These are phyloP conservation scores for Hypoxylon sp. DNA, from an alignment of 2,329 filamentous ascomycete genomes.

Conservation along the genomic window DNA sequence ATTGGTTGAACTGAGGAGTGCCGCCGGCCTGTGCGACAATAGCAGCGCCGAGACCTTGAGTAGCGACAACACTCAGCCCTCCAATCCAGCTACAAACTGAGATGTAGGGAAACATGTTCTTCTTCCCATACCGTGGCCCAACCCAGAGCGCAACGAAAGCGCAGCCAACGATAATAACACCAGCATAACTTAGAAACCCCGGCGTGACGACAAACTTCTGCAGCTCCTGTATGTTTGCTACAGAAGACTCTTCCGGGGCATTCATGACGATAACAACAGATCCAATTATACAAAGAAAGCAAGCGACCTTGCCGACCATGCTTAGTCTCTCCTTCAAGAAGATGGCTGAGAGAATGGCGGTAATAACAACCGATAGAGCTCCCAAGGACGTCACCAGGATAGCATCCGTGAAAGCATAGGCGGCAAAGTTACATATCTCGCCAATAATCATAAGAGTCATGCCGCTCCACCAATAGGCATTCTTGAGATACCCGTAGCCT, in stretches of 20 bases:
- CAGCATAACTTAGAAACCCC: conserved; percentile 87
- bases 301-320: conserved; percentile 95
- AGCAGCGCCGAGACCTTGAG: conserved; percentile 91
- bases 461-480: conserved; percentile 92
- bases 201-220: conserved; percentile 87
- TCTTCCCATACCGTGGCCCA: conserved; percentile 91
- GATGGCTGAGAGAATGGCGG: conserved; percentile 90
- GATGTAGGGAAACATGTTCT: conserved; percentile 97
- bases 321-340: conserved; percentile 96
- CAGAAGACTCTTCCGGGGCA: conserved; percentile 87
- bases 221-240: conserved; percentile 92
- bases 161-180: conserved; percentile 83
- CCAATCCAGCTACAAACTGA: conserved; percentile 96
- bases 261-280: conserved; percentile 96
- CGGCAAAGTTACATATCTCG: conserved; percentile 97
- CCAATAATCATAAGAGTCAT: conserved; percentile 98
- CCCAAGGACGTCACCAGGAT: conserved; percentile 95
- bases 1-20: conserved; percentile 92
- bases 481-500: conserved; percentile 97
- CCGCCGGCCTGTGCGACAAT: conserved; percentile 89
- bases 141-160: conserved; percentile 81
- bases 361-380: conserved; percentile 92
- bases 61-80: conserved; percentile 93
- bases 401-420: conserved; percentile 96
- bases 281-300: conserved; percentile 94